Percentiles rank a stretch among this genome's conserved stretches.
These are phyloP conservation scores for Rhytidhysteron rufulum DNA, from an alignment of 2,329 filamentous ascomycete genomes.

Conservation along the genomic window DNA sequence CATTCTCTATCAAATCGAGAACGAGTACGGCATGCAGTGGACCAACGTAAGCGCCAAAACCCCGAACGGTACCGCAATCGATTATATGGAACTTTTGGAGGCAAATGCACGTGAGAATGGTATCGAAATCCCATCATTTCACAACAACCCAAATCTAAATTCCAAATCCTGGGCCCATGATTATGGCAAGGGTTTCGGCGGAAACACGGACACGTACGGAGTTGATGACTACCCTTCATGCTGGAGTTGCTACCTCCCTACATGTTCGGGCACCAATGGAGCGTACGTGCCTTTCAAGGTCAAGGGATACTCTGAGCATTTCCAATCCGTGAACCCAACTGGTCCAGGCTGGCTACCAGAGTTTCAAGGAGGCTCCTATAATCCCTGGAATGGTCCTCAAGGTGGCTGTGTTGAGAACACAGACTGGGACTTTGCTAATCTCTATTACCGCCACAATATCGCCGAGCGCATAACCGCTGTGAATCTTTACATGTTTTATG, in stretches of 20 bases:
- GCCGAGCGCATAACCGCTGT: constrained; percentile 57
- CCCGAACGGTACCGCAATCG: constrained; percentile 47
- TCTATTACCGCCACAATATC: constrained; percentile 62
- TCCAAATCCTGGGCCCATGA: constrained; percentile 59
- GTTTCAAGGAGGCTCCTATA: constrained; percentile 59
- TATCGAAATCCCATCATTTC: constrained; percentile 55
- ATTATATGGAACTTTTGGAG: constrained; percentile 58
- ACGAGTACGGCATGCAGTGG: constrained; percentile 49
- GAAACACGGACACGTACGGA: constrained; percentile 54
- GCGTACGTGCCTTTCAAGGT: constrained; percentile 54
- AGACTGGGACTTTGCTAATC: constrained; percentile 57
- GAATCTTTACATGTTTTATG: constrained; percentile 63
- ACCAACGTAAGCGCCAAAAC: constrained; percentile 33
- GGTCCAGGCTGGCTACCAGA: constrained; percentile 57
- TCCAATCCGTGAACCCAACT: constrained; percentile 38
- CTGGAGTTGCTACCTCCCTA: constrained; percentile 61
- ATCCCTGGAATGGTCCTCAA: constrained; percentile 59
- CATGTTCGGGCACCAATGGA: constrained; percentile 59
- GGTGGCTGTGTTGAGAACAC: constrained; percentile 54
- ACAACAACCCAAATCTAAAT: constrained; percentile 59
- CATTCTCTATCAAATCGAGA: constrained; percentile 56
- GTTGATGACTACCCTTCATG: constrained; percentile 54
- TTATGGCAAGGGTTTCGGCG: constrained; percentile 50
- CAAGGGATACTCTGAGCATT: constrained; percentile 47
- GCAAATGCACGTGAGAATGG: constrained; percentile 52